Evolutionary conservation across 768 basidiomycete species (phyloP).

Genomic region (Russula sp.): DNA sequence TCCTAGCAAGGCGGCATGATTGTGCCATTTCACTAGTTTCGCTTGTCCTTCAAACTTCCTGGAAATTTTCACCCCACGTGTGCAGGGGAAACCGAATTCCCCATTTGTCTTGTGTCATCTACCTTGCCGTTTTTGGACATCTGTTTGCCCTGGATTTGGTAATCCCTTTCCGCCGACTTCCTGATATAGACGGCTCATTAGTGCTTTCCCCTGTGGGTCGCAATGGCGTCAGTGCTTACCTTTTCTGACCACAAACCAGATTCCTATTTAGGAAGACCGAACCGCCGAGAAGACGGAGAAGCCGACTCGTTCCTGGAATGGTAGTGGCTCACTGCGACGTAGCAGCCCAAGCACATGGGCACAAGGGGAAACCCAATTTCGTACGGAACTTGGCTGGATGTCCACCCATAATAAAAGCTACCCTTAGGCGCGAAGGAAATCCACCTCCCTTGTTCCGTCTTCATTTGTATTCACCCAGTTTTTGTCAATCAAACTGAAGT

Average conservation of each 20-base stretch:
- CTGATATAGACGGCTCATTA: background rate
- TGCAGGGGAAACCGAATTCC: background rate
- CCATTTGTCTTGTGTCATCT: background rate
- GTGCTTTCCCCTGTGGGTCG: background rate
- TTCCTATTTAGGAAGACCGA: conserved; percentile 22
- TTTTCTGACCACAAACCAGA: conserved; percentile 23
- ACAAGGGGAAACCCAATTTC: conserved; percentile 29
- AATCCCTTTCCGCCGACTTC: background rate
- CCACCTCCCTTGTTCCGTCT: background rate
- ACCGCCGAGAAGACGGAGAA: conserved; percentile 3
- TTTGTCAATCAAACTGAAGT: background rate
- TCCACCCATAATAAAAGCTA: conserved; percentile 14
- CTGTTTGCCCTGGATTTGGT: background rate
- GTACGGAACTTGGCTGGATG: background rate
- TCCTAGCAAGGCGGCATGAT: no score
- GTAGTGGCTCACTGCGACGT: background rate
- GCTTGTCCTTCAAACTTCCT: background rate
- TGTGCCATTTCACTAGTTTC: no score
- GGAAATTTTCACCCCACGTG: conserved; percentile 3
- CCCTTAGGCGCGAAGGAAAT: background rate
- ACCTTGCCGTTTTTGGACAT: background rate
- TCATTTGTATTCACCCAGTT: background rate
- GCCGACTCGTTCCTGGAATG: conserved; percentile 8
- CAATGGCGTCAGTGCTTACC: conserved; percentile 10
- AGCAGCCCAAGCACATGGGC: background rate